Conservation (phyloP, 2,329 filamentous ascomycete genomes). For the Calonectria hawksworthii region DNA sequence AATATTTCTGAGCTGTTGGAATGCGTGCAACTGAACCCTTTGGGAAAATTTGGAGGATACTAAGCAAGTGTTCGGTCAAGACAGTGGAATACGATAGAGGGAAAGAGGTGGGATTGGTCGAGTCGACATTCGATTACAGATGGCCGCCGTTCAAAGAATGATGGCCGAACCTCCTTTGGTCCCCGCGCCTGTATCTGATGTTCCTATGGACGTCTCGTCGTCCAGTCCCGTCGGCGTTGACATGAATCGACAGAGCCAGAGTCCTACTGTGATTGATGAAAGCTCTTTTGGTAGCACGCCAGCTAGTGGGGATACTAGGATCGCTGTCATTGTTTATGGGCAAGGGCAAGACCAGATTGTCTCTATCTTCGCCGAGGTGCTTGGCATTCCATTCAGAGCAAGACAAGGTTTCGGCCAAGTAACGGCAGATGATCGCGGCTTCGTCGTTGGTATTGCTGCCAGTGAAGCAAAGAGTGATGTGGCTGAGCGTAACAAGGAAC, state of each 20-base stretch:
- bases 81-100: constrained; percentile 12
- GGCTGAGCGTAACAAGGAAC: constrained; percentile 67
- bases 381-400: constrained; percentile 79
- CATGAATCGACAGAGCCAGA: constrained; percentile 53
- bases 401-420: constrained; percentile 69
- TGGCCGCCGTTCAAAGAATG: constrained; percentile 57
- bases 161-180: constrained; percentile 51
- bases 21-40: constrained; percentile 33
- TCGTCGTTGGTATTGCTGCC: constrained; percentile 77
- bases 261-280: constrained; percentile 52
- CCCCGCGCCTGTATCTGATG: constrained; percentile 43
- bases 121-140: constrained; percentile 31
- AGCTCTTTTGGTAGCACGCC: constrained; percentile 61
- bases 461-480: constrained; percentile 70
- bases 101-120: constrained; percentile 23
- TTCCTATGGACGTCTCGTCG: constrained; percentile 43
- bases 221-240: constrained; percentile 47
- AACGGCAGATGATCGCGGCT: constrained; percentile 67
- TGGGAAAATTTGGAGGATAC: constrained; percentile 29
- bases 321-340: constrained; percentile 78
- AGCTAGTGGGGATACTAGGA: constrained; percentile 68
- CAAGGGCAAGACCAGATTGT: constrained; percentile 81
- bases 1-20: constrained; percentile 24
- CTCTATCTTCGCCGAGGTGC: constrained; percentile 80
- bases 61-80: constrained; percentile 13